Percentiles rank a stretch among this genome's conserved stretches.
Evolutionary conservation across 2,329 filamentous ascomycete species (phyloP).

Genomic region (Camillea tinctor): DNA sequence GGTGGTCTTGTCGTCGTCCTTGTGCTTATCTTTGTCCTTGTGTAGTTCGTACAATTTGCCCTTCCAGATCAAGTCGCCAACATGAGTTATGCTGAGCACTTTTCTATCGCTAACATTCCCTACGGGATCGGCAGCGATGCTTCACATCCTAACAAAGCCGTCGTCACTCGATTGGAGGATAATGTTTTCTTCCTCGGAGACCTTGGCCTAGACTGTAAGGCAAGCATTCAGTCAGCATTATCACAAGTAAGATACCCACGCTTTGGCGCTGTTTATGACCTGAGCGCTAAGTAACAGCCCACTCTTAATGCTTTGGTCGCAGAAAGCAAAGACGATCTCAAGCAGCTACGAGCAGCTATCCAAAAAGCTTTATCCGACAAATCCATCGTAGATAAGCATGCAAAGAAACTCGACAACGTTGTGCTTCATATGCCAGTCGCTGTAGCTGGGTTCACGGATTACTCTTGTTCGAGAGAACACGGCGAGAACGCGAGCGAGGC

Average conservation of each 20-base stretch:
- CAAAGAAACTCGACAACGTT: constrained; percentile 38
- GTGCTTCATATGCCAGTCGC: constrained; percentile 54
- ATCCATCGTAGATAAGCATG: constrained; percentile 19
- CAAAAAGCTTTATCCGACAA: constrained; percentile 16
- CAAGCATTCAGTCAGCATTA: constrained; percentile 11
- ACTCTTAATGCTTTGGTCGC: constrained; percentile 22
- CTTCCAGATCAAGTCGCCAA: not conserved
- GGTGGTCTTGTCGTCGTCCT: not conserved
- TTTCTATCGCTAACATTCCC: constrained; percentile 52
- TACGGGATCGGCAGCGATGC: constrained; percentile 49
- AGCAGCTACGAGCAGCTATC: constrained; percentile 18
- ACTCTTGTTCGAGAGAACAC: constrained; percentile 54
- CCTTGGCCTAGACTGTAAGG: constrained; percentile 30
- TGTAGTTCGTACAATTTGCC: not conserved
- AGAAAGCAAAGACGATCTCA: constrained; percentile 12
- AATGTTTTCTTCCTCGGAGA: constrained; percentile 51
- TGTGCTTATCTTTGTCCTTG: no score
- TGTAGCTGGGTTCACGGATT: constrained; percentile 58
- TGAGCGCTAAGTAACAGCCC: constrained; percentile 12
- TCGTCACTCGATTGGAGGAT: constrained; percentile 50
- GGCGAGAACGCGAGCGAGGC: constrained; percentile 46
- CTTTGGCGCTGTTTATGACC: not conserved
- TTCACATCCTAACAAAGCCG: constrained; percentile 37
- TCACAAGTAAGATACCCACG: constrained; percentile 13
- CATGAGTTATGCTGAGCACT: constrained; percentile 37